Conservation (phyloP, 139 green algal genomes). For the Chlorella sorokiniana region DNA sequence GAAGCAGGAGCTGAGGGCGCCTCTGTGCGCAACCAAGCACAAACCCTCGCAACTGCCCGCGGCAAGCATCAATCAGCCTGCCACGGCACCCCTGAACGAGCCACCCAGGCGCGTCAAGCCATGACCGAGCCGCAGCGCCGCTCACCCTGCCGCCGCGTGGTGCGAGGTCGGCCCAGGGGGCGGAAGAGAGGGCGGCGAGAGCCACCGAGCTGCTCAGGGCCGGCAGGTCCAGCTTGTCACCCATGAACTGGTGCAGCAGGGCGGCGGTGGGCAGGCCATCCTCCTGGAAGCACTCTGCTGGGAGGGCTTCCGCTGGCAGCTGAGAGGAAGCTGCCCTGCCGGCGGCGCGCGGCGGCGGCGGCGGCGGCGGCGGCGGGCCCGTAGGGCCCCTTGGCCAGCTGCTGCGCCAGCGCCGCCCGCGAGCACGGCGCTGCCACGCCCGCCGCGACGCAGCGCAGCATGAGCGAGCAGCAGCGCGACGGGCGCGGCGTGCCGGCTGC, state of each 20-base stretch:
- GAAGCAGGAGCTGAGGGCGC: too few species aligned
- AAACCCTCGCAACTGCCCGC: too few species aligned
- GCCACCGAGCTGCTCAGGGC: background rate
- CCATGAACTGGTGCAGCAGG: background rate
- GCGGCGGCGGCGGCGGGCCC: too few species aligned
- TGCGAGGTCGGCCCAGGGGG: background rate
- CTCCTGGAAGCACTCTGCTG: slow-evolving; percentile 17
- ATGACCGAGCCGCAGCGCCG: background rate
- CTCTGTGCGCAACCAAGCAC: too few species aligned
- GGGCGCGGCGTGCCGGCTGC: background rate
- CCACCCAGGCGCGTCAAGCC: background rate
- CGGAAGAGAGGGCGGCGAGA: background rate
- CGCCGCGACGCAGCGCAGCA: too few species aligned
- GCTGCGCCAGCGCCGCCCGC: too few species aligned
- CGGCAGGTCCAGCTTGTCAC: background rate
- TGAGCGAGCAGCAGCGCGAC: too few species aligned
- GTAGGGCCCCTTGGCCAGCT: too few species aligned
- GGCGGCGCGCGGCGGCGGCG: too few species aligned
- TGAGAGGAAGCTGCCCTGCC: background rate
- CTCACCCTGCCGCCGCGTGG: background rate
- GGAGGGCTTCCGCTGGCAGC: background rate
- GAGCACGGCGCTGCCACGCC: too few species aligned
- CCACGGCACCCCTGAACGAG: too few species aligned
- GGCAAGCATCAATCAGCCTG: too few species aligned
- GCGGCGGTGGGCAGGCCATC: background rate